Evolutionary conservation across 164 flowering plant species (phyloP).

Genomic region (Chimonanthus praecox): DNA sequence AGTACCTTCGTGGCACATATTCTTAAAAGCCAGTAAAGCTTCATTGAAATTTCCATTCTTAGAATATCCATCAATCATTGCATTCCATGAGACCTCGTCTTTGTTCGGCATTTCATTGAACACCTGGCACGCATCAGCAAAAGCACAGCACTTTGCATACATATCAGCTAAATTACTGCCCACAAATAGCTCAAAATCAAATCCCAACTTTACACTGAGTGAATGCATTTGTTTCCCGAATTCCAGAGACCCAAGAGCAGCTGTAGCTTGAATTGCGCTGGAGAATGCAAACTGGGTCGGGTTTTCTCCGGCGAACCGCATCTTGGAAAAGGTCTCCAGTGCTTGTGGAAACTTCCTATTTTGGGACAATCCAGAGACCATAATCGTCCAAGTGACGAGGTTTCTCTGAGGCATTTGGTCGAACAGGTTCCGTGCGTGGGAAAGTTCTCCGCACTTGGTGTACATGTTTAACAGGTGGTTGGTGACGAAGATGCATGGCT

Average conservation of each 20-base stretch:
- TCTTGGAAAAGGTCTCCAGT: slow-evolving; percentile 26
- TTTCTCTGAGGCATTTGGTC: slow-evolving; percentile 55
- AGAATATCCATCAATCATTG: slow-evolving; percentile 49
- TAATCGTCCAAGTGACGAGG: slow-evolving; percentile 53
- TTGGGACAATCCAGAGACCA: slow-evolving; percentile 51
- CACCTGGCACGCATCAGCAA: slow-evolving; percentile 35
- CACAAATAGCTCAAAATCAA: slow-evolving; percentile 37
- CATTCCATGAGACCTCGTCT: slow-evolving; percentile 57
- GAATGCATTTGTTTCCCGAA: slow-evolving; percentile 43
- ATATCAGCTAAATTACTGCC: slow-evolving; percentile 45
- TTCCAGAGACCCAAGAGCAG: slow-evolving; percentile 19
- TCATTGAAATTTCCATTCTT: slow-evolving; percentile 39
- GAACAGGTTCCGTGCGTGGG: slow-evolving; percentile 37
- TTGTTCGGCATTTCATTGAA: slow-evolving; percentile 42
- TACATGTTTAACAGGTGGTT: slow-evolving; percentile 52
- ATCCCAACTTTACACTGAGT: slow-evolving; percentile 35
- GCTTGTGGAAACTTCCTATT: slow-evolving; percentile 23
- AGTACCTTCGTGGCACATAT: slow-evolving; percentile 31
- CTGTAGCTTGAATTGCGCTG: slow-evolving; percentile 36
- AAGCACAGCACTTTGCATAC: slow-evolving; percentile 43
- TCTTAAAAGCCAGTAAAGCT: slow-evolving; percentile 37
- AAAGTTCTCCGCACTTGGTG: slow-evolving; percentile 37
- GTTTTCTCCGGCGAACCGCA: slow-evolving; percentile 31
- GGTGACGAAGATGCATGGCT: slow-evolving; percentile 29
- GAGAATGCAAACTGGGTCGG: slow-evolving; percentile 57